Conservation (phyloP, 257 asterid genomes). For the Lithospermum erythrorhizon region DNA sequence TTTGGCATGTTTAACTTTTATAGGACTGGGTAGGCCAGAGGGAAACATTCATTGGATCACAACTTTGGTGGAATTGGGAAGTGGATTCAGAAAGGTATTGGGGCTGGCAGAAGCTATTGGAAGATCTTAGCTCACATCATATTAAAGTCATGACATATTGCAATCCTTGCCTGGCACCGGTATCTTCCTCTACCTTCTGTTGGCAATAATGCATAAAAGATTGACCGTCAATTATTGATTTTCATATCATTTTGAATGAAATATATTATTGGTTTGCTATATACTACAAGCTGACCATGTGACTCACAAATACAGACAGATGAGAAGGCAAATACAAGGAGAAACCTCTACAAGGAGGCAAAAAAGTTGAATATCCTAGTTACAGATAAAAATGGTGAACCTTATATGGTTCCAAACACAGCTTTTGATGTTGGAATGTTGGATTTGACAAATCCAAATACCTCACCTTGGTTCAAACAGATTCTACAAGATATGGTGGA, state of each 20-base stretch:
- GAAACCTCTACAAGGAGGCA: constrained; percentile 77
- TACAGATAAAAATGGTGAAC: constrained; percentile 58
- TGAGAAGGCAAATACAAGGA: constrained; percentile 41
- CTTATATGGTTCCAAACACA: constrained; percentile 89
- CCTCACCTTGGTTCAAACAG: constrained; percentile 77
- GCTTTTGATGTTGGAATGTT: constrained; percentile 94
- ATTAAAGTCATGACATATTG: constrained; percentile 93
- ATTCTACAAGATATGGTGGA: constrained; percentile 74
- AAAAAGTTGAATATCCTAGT: constrained; percentile 64
- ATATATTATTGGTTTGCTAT: background rate
- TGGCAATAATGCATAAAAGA: background rate
- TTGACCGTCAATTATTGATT: background rate
- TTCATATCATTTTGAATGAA: background rate
- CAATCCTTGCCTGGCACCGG: constrained; percentile 98
- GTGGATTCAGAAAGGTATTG: constrained; percentile 62
- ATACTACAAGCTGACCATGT: background rate
- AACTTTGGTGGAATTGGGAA: constrained; percentile 99
- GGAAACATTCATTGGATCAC: constrained; percentile 90
- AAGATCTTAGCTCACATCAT: constrained; percentile 39
- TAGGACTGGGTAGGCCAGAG: constrained; percentile 98
- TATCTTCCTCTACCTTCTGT: constrained; percentile 17
- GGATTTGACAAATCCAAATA: constrained; percentile 76
- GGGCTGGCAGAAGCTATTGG: constrained; percentile 61
- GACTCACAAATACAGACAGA: constrained; percentile 44
- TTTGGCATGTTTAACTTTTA: constrained; percentile 3